These are phyloP conservation scores for Crithidia brevicula DNA, from an alignment of 208 protist genomes.

Conservation along the genomic window DNA sequence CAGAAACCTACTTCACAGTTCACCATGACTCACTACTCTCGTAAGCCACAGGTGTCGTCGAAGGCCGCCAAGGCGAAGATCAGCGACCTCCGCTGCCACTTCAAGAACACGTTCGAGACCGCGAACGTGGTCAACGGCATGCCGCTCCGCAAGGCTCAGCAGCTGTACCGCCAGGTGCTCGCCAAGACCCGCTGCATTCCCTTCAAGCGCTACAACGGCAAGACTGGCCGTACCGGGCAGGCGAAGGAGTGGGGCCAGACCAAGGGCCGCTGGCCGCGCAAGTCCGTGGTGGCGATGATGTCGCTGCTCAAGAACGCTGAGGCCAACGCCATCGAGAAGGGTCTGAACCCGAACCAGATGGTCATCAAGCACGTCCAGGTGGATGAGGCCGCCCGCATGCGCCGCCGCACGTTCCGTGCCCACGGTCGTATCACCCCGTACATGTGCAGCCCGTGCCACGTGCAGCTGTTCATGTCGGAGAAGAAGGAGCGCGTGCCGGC, in stretches of 20 bases:
- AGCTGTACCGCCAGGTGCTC: slow-evolving; percentile 94
- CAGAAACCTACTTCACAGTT: slow-evolving; percentile 20
- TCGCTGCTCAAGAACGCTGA: slow-evolving; percentile 94
- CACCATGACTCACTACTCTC: slow-evolving; percentile 90
- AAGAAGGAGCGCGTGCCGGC: slow-evolving; percentile 83
- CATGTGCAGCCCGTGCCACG: slow-evolving; percentile 94
- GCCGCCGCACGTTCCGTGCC: slow-evolving; percentile 95
- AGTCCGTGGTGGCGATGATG: slow-evolving; percentile 92
- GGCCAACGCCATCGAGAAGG: slow-evolving; percentile 88
- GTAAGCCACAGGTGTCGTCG: slow-evolving; percentile 89
- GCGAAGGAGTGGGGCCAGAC: slow-evolving; percentile 93
- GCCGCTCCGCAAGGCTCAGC: slow-evolving; percentile 91
- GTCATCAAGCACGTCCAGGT: slow-evolving; percentile 94
- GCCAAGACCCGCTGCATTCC: slow-evolving; percentile 95
- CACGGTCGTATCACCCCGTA: slow-evolving; percentile 95
- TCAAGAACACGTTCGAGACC: slow-evolving; percentile 96
- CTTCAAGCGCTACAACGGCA: slow-evolving; percentile 94
- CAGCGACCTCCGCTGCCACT: slow-evolving; percentile 93
- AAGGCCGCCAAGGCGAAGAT: slow-evolving; percentile 90
- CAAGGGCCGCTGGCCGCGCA: slow-evolving; percentile 94
- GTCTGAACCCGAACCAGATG: slow-evolving; percentile 92
- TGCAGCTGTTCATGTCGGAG: slow-evolving; percentile 91
- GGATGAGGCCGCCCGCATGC: slow-evolving; percentile 88
- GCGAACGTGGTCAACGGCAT: slow-evolving; percentile 94
- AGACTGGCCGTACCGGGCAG: slow-evolving; percentile 92